Conservation (phyloP, 768 basidiomycete genomes). For the Mycena kentingensis region DNA sequence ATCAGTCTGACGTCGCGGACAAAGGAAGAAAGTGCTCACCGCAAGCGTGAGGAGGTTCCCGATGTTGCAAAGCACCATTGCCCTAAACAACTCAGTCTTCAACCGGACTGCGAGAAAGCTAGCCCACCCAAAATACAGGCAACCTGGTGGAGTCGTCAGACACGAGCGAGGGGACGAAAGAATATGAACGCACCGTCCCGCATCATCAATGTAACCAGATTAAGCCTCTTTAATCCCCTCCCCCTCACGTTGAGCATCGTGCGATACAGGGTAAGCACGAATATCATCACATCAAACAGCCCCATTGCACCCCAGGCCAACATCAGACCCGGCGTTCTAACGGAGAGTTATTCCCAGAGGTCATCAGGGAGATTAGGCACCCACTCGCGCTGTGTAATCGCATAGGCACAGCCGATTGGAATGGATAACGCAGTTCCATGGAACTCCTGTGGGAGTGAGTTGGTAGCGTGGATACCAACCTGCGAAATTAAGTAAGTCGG, state of each 20-base stretch:
- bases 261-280: not conserved
- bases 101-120: not conserved
- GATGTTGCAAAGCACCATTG: not conserved
- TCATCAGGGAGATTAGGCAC: not conserved
- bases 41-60: conserved; percentile 5
- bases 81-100: not conserved
- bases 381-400: not conserved
- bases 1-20: not conserved
- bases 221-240: not conserved
- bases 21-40: not conserved
- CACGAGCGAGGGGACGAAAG: not conserved
- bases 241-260: not conserved
- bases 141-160: not conserved
- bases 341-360: not conserved
- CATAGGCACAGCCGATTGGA: not conserved
- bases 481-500: not conserved
- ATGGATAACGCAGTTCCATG: not conserved
- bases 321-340: not conserved
- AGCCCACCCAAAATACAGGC: conserved; percentile 4
- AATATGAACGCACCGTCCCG: conserved; percentile 1
- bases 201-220: not conserved
- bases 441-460: not conserved
- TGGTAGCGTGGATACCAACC: too few relatives aligned
- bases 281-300: conserved; percentile 7
- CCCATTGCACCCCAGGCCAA: conserved; percentile 1